Conservation (phyloP, 345 rosid species). For the Rhizophora mangle region DNA sequence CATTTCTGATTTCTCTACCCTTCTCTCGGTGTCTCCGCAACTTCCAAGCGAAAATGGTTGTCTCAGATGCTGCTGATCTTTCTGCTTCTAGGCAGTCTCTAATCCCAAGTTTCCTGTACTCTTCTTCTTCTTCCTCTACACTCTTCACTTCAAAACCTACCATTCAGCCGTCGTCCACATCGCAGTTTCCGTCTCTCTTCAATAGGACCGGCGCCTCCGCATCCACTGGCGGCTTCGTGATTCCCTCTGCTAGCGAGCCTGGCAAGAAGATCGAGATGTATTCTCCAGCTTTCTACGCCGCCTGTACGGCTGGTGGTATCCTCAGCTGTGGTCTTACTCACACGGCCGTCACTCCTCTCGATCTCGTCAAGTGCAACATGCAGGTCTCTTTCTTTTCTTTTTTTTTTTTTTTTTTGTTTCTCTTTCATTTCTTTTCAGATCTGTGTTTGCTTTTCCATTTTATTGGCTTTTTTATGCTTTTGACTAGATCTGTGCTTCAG, state of each 20-base stretch:
- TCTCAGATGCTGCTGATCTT: constrained; percentile 19
- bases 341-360: constrained; percentile 94
- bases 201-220: background rate
- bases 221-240: constrained; percentile 21
- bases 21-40: background rate
- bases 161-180: constrained; percentile 12
- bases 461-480: background rate
- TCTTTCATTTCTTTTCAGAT: constrained; percentile 16
- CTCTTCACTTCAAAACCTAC: constrained; percentile 23
- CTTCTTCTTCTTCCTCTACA: constrained; percentile 29
- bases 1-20: background rate
- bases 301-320: constrained; percentile 85
- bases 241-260: constrained; percentile 69
- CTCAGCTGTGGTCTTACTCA: constrained; percentile 97
- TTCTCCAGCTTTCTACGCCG: constrained; percentile 83
- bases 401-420: background rate
- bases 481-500: background rate
- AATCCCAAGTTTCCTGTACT: constrained; percentile 72
- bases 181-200: constrained; percentile 20
- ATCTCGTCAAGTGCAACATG: constrained; percentile 99
- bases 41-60: constrained; percentile 36
- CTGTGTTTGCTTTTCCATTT: background rate
- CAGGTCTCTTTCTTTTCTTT: constrained; percentile 48
- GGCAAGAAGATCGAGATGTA: constrained; percentile 76
- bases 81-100: constrained; percentile 39